Percentiles rank a stretch among this genome's conserved stretches.
phyloP scores from a whole-genome alignment of 192 early-diverging fungal species.

The Coemansia sp. region DNA sequence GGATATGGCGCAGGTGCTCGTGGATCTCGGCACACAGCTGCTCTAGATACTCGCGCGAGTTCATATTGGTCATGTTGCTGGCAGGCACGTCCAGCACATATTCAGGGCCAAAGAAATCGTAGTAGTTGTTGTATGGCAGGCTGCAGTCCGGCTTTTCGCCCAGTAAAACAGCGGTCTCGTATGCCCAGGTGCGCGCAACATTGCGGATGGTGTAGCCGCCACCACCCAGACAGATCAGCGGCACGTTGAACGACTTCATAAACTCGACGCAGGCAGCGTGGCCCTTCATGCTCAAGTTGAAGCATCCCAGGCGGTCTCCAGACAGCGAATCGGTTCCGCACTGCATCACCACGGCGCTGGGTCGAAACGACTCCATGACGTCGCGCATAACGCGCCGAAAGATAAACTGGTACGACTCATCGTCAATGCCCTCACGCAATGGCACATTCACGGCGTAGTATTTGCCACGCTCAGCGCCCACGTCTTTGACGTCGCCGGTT shows the following conservation, averaged over 20 bases:
- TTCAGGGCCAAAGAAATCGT: constrained; percentile 88
- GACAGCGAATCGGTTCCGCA: constrained; percentile 93
- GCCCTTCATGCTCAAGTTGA: constrained; percentile 90
- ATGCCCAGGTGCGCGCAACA: constrained; percentile 91
- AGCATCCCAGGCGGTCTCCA: constrained; percentile 88
- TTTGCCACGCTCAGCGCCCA: constrained; percentile 82
- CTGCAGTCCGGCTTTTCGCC: constrained; percentile 61
- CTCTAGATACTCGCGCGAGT: constrained; percentile 80
- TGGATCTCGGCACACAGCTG: constrained; percentile 60
- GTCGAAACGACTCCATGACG: constrained; percentile 87
- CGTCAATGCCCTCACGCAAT: constrained; percentile 88
- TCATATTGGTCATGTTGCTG: constrained; percentile 84
- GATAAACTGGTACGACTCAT: constrained; percentile 82
- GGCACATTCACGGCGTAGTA: constrained; percentile 95
- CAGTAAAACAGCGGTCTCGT: constrained; percentile 85
- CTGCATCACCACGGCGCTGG: constrained; percentile 85
- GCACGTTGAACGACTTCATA: constrained; percentile 87
- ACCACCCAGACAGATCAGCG: constrained; percentile 88
- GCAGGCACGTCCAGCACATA: constrained; percentile 80
- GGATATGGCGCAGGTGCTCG: constrained; percentile 63
- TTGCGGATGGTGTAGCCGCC: constrained; percentile 97
- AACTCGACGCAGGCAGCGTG: constrained; percentile 92
- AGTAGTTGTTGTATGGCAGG: constrained; percentile 85
- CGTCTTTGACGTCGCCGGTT: constrained; percentile 90
- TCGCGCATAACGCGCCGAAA: constrained; percentile 83